These are phyloP conservation scores for Zalerion maritima DNA, from an alignment of 495 filamentous ascomycete species.

Conservation along the genomic window DNA sequence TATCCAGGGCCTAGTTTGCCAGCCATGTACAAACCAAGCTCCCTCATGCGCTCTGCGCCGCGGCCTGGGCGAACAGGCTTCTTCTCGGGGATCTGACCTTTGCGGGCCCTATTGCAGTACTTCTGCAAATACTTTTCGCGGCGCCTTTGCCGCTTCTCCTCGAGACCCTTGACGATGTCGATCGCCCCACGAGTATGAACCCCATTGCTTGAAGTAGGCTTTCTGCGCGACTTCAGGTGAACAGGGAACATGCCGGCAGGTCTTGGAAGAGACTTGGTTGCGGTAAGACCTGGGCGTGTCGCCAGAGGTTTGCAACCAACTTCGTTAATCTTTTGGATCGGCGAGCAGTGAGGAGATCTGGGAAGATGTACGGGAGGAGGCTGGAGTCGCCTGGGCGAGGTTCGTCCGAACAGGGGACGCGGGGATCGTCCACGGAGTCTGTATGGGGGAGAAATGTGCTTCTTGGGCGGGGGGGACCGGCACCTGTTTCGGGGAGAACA, in stretches of 20 bases:
- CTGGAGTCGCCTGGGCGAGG: slow-evolving; percentile 55
- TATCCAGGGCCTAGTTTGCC: slow-evolving; percentile 66
- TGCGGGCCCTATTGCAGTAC: slow-evolving; percentile 44
- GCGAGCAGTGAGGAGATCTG: slow-evolving; percentile 32
- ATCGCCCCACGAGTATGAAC: slow-evolving; percentile 75
- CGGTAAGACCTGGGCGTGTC: slow-evolving; percentile 44
- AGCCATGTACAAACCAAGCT: slow-evolving; percentile 77
- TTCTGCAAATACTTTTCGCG: slow-evolving; percentile 63
- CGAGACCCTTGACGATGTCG: slow-evolving; percentile 92
- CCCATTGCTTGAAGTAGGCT: slow-evolving; percentile 20
- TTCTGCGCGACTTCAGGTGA: slow-evolving; percentile 21
- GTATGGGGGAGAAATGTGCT: slow-evolving; percentile 31
- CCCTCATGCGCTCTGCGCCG: slow-evolving; percentile 86
- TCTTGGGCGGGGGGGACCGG: slow-evolving; percentile 32
- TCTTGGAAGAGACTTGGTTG: slow-evolving; percentile 68
- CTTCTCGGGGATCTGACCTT: slow-evolving; percentile 30
- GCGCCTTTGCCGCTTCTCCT: slow-evolving; percentile 81
- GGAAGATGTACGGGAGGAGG: slow-evolving; percentile 42
- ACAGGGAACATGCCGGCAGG: slow-evolving; percentile 56
- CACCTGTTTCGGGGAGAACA: slow-evolving; percentile 25
- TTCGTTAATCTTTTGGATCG: slow-evolving; percentile 19
- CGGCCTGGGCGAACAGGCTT: slow-evolving; percentile 58
- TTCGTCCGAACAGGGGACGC: slow-evolving; percentile 45
- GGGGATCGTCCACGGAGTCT: slow-evolving; percentile 34
- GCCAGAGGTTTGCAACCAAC: slow-evolving; percentile 46